Base-by-base conservation (phyloP, 768 basidiomycete genomes). In the Russula emetica region DNA sequence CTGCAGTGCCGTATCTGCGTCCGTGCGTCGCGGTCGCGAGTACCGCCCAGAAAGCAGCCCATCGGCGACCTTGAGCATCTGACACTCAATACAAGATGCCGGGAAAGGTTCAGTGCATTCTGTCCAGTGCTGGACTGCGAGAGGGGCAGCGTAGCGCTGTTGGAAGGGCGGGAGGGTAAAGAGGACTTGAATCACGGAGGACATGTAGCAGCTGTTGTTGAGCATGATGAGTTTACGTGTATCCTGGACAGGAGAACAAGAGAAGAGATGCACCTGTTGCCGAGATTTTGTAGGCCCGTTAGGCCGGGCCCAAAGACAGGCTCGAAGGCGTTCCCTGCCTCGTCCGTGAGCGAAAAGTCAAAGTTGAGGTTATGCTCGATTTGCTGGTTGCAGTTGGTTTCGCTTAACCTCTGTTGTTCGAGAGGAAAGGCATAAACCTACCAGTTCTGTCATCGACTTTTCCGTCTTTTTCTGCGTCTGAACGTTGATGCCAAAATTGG, bases 401-500 rank as follows among this genome's bases (percentile, higher is more conserved):
- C 44, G 20, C 26, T 44, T 26, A 47, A 40, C 42, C 18, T n/a
- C 24, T n/a, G 3, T 44, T n/a, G 14, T 44, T 30, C 10, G 2
- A 34, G 20, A 16, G 30, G 5, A 42, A 16, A 18, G 30, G 5
- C 8, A 11, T n/a, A 16, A 0, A 72, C 83, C 55, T 62, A 94
- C 94, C 66, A 99, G 79, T 71, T 99, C 96, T 0, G 95, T 97
- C 87, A 97, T 92, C 61, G 86, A 92, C 77, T 97, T 98, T 73
- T 97, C 94, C 0, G 95, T 98, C 77, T 98, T 98, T 6, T 76
- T 86, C 71, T 91, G 86, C 0, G 95, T 97, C 42, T 82, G 79
- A 1, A 98, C 84, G 64, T 93, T 88, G 73, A 99, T 96, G 0
- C 93, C 94, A 64, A 98, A 97, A 26, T 81, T 81, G 0, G 83